Base-by-base conservation (phyloP, 345 rosid genomes). In the Pugionium dolabratum region DNA sequence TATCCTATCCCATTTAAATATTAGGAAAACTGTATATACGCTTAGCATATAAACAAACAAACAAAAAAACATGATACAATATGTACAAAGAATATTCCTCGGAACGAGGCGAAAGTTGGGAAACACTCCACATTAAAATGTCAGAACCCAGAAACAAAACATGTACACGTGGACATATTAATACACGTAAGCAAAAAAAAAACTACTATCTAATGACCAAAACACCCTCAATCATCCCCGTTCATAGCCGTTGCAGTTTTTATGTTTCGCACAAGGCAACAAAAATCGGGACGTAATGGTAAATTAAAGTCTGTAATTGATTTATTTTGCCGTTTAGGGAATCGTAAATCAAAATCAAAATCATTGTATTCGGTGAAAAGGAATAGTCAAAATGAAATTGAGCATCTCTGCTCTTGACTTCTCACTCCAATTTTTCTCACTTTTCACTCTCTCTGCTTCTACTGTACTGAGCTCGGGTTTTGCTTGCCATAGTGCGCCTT, bases 171-270 rank as follows among this genome's bases (percentile, higher is more conserved):
- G 71, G 54, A 51, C 55, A 9, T 29, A 6, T 11, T 25, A 35
- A 2, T 25, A 57, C 66, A 66, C 67, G 67, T 73, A 62, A 73
- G 18, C 18, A 18, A 9, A 46, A 43, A 26, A 35, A 18, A 47
- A 31, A 64, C 26, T 50, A 54, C 8, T 32, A 27, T 2, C 0
- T 0, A 64, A 49, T 64, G 66, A 73, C 76, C 4, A 7, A 59
- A 58, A 25, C 49, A 52, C 40, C 76, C 76, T 73, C 44, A 1
- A 3, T 18, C 18, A 18, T 18, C 72, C 4, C 76, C 72, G 76
- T 72, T 35, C 62, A 65, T 73, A 73, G 76, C 76, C 76, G 76
- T 73, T 73, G 72, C 27, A 65, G 42, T 58, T 65, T 34, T 50
- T 64, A 41, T 7, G 53, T 43, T 41, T 2, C 47, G 18, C 70